phyloP scores from a whole-genome alignment of 2,329 filamentous ascomycete genomes.

The Claviceps sp. region DNA sequence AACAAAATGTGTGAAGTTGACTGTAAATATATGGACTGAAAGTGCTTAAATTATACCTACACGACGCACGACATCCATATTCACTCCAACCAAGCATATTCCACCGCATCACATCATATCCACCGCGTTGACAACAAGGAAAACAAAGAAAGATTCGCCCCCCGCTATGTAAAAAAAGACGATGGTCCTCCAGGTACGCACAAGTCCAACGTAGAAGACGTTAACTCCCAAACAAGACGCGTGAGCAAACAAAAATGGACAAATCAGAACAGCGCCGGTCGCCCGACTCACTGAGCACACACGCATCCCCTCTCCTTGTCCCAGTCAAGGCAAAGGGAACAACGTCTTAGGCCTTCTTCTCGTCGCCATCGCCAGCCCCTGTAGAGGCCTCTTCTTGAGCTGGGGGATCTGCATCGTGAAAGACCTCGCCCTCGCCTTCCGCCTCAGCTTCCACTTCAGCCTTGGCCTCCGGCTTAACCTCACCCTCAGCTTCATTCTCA shows the following conservation, averaged over 20 bases:
- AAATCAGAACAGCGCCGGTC: not conserved
- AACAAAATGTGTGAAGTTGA: too few species aligned
- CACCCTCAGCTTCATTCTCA: constrained; percentile 19
- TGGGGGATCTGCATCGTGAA: constrained; percentile 5
- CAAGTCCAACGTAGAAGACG: not conserved
- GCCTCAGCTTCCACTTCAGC: not conserved
- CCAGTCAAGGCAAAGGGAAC: not conserved
- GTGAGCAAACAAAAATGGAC: not conserved
- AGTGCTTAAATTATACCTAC: too few species aligned
- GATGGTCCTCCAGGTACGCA: not conserved
- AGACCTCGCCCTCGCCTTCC: constrained; percentile 4
- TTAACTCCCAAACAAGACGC: not conserved
- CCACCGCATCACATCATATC: not conserved
- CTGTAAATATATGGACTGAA: too few species aligned
- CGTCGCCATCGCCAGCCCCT: constrained; percentile 1
- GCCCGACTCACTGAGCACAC: not conserved
- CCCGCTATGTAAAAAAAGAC: constrained; percentile 18
- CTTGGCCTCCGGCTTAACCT: not conserved
- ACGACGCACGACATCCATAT: too few species aligned
- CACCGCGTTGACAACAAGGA: not conserved
- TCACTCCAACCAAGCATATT: not conserved
- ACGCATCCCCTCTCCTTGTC: not conserved
- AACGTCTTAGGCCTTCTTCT: constrained; percentile 1
- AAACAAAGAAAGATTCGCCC: not conserved
- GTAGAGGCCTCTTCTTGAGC: not conserved